These are phyloP conservation scores for Jamesozyma jinghongensis DNA, from an alignment of 805 yeast genomes.

Conservation along the genomic window DNA sequence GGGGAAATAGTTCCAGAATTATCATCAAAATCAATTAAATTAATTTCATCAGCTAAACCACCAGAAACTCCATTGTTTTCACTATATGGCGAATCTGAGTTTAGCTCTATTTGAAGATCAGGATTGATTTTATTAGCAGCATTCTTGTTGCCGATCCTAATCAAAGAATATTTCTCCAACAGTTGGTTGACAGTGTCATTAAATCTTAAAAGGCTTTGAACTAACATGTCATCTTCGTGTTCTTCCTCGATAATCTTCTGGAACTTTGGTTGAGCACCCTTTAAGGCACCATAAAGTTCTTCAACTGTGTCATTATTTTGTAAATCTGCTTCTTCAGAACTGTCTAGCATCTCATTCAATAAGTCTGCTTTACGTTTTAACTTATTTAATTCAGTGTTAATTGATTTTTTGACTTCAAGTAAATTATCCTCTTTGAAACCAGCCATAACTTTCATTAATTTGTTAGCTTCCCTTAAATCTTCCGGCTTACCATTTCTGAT, in stretches of 20 bases:
- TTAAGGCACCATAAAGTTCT: constrained; percentile 71
- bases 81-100: not conserved
- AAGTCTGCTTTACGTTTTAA: constrained; percentile 79
- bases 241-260: constrained; percentile 79
- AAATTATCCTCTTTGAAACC: constrained; percentile 82
- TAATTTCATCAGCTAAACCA: constrained; percentile 36
- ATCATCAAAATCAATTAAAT: constrained; percentile 41
- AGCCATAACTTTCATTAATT: constrained; percentile 95
- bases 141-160: constrained; percentile 48
- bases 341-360: constrained; percentile 73
- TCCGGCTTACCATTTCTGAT: constrained; percentile 93
- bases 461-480: constrained; percentile 93
- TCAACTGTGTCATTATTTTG: constrained; percentile 53
- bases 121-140: constrained; percentile 45
- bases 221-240: constrained; percentile 56
- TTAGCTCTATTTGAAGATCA: constrained; percentile 26
- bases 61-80: constrained; percentile 22
- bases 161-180: constrained; percentile 53
- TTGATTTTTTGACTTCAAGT: constrained; percentile 58
- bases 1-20: constrained; percentile 26
- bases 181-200: constrained; percentile 70
- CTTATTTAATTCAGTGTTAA: constrained; percentile 75
- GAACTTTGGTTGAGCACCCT: constrained; percentile 78
- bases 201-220: constrained; percentile 53
- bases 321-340: constrained; percentile 34